Percentiles rank a stretch among this genome's conserved stretches.
Conservation (phyloP, 1,284 basidiomycete species). For the Marasmius sp. region DNA sequence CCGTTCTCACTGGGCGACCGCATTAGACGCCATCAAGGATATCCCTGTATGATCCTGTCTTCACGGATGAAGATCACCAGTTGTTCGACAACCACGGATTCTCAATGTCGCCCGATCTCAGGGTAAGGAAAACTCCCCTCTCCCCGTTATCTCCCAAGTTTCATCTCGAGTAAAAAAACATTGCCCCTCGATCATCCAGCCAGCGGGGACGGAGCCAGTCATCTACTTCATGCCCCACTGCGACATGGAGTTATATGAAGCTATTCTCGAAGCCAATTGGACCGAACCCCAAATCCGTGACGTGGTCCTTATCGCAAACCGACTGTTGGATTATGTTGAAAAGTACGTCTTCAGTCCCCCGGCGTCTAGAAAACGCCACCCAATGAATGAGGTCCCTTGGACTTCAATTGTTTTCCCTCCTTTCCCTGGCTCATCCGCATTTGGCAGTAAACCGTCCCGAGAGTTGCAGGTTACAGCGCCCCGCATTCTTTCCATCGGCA, state of each 20-base stretch:
- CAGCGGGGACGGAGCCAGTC: constrained; percentile 44
- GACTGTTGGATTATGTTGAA: constrained; percentile 45
- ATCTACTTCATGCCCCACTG: constrained; percentile 79
- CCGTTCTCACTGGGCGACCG: neutral
- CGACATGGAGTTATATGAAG: constrained; percentile 68
- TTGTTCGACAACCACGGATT: constrained; percentile 53
- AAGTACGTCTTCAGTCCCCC: constrained; percentile 35
- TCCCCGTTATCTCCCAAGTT: constrained; percentile 38
- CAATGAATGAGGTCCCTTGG: neutral
- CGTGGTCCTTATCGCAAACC: constrained; percentile 41
- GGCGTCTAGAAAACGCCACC: neutral
- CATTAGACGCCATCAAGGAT: neutral
- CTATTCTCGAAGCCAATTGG: constrained; percentile 63
- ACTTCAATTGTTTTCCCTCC: neutral
- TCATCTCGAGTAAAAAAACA: constrained; percentile 4
- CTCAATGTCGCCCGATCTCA: constrained; percentile 48
- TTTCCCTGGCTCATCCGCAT: constrained; percentile 6
- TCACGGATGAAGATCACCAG: constrained; percentile 54
- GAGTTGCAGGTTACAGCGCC: constrained; percentile 36
- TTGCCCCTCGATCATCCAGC: constrained; percentile 28
- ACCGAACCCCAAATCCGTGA: constrained; percentile 33
- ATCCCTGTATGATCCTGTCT: constrained; percentile 67
- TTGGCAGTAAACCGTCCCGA: constrained; percentile 40
- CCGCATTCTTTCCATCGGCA: constrained; percentile 39
- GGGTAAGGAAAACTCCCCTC: no score